Evolutionary conservation across 257 asterid genomes (phyloP).

Genomic region (Leptodermis oblonga): DNA sequence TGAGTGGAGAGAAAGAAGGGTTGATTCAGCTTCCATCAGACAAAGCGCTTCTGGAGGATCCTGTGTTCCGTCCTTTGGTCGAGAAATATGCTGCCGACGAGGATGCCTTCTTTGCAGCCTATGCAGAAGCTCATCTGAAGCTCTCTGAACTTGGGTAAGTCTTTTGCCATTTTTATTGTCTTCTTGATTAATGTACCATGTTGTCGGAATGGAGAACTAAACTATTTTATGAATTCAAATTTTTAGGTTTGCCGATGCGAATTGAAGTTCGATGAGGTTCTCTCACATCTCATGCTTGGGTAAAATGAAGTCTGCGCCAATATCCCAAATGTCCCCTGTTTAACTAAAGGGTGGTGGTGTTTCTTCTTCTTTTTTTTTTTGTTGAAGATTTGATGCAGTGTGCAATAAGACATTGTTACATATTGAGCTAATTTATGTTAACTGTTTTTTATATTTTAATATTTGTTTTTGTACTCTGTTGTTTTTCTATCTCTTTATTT

Average conservation of each 20-base stretch:
- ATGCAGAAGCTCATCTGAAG: slow-evolving; percentile 74
- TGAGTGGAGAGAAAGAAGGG: slow-evolving; percentile 57
- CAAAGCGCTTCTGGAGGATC: slow-evolving; percentile 59
- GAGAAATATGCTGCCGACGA: slow-evolving; percentile 78
- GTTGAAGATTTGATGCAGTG: not conserved
- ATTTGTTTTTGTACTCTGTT: no score
- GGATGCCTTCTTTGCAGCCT: slow-evolving; percentile 79
- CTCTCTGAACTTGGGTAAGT: slow-evolving; percentile 86
- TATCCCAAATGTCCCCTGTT: not conserved
- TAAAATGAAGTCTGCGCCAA: not conserved
- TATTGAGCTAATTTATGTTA: no score
- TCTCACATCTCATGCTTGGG: not conserved
- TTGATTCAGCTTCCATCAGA: slow-evolving; percentile 69
- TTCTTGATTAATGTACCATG: not conserved
- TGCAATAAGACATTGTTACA: no score
- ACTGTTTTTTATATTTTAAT: no score
- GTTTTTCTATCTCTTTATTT: no score
- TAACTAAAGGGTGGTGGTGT: not conserved
- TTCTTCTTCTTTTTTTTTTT: no score
- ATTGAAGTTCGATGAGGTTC: not conserved
- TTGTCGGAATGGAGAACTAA: not conserved
- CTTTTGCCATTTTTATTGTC: not conserved
- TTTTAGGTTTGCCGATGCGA: not conserved
- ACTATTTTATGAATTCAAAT: not conserved
- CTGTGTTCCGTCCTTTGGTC: slow-evolving; percentile 48